Evolutionary conservation across 306 rosid genomes (phyloP).

Genomic region (Boehmeria nivea): DNA sequence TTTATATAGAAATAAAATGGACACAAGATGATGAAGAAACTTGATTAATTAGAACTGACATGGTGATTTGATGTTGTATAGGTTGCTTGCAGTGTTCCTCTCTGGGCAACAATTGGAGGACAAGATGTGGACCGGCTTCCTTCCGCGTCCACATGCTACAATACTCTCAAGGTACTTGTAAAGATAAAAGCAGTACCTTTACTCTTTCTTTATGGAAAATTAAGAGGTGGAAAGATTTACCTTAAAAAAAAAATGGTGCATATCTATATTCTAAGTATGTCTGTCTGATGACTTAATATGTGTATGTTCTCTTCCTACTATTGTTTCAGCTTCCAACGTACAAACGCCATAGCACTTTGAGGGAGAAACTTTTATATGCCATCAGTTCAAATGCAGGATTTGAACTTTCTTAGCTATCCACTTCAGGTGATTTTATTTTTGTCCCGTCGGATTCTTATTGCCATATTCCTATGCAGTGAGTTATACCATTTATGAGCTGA

Average conservation of each 20-base stretch:
- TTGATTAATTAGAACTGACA: neutral
- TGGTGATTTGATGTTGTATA: slow-evolving; percentile 24
- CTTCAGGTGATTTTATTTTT: slow-evolving; percentile 30
- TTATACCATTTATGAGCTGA: neutral
- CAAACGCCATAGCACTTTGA: slow-evolving; percentile 81
- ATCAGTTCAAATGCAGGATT: slow-evolving; percentile 92
- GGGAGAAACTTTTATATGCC: slow-evolving; percentile 83
- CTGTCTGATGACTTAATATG: neutral
- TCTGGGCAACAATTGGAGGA: slow-evolving; percentile 91
- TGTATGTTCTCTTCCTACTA: neutral
- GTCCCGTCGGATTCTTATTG: slow-evolving; percentile 3
- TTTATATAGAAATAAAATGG: neutral
- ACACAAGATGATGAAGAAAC: neutral
- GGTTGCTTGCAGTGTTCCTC: slow-evolving; percentile 85
- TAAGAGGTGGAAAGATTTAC: neutral
- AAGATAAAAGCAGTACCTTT: slow-evolving; percentile 9
- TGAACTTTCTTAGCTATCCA: slow-evolving; percentile 70
- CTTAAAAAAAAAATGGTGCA: too few species aligned
- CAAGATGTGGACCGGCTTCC: slow-evolving; percentile 98
- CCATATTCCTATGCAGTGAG: neutral
- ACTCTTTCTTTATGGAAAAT: slow-evolving; percentile 1
- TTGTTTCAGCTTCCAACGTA: slow-evolving; percentile 87
- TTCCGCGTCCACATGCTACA: slow-evolving; percentile 97
- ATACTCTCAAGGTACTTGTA: slow-evolving; percentile 77
- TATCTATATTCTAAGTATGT: too few species aligned